These are phyloP conservation scores for Lasiodiplodia sp. DNA, from an alignment of 2,329 filamentous ascomycete species.

Conservation along the genomic window DNA sequence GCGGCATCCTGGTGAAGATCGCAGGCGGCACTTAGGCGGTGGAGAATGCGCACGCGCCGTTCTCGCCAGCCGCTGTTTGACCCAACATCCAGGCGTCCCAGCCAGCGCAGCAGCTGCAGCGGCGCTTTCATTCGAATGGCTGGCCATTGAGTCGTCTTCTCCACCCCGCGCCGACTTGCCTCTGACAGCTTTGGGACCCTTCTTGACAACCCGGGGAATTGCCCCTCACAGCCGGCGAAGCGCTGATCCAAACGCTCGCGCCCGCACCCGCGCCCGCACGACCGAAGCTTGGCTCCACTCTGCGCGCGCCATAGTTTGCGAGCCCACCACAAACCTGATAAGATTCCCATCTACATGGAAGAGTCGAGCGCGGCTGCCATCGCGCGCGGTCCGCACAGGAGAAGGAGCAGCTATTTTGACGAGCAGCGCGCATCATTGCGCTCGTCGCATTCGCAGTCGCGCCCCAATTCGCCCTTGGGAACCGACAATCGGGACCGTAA, in stretches of 20 bases:
- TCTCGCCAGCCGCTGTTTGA: neutral
- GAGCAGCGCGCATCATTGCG: constrained; percentile 45
- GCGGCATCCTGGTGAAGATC: constrained; percentile 19
- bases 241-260: constrained; percentile 3
- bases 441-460: constrained; percentile 31
- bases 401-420: constrained; percentile 43
- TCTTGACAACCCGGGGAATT: constrained; percentile 1
- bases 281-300: constrained; percentile 14
- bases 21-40: neutral
- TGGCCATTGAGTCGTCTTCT: neutral
- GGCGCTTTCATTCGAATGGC: constrained; percentile 8
- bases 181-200: neutral
- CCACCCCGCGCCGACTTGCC: neutral
- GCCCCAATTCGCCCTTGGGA: constrained; percentile 29
- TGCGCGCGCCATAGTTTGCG: neutral
- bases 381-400: constrained; percentile 1
- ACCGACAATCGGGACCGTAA: neutral
- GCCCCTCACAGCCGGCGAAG: neutral
- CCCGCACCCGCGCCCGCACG: neutral
- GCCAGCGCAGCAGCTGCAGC: constrained; percentile 1
- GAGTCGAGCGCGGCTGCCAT: constrained; percentile 5
- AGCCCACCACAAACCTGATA: neutral
- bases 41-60: neutral
- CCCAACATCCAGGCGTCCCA: constrained; percentile 3
- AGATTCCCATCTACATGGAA: constrained; percentile 1